phyloP scores from a whole-genome alignment of 164 flowering plant species.

The Stephania japonica region DNA sequence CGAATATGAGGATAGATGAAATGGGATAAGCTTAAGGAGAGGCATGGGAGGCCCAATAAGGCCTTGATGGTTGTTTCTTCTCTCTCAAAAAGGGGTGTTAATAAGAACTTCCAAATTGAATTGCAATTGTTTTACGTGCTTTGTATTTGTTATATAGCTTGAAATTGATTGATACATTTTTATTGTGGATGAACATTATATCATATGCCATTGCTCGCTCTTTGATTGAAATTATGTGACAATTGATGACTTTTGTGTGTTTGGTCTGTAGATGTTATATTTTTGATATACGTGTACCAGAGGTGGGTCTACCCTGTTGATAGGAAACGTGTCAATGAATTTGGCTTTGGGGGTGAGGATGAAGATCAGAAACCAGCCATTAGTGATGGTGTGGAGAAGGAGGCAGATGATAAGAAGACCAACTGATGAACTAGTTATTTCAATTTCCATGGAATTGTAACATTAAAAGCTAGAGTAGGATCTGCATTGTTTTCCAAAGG shows the following conservation, averaged over 20 bases:
- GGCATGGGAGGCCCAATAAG: too few species aligned
- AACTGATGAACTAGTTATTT: slow-evolving; percentile 23
- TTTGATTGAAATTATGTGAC: too few species aligned
- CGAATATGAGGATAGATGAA: too few species aligned
- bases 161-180: too few species aligned
- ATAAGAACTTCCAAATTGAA: too few species aligned
- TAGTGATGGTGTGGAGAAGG: slow-evolving; percentile 17
- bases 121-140: too few species aligned
- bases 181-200: too few species aligned
- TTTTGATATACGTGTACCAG: slow-evolving; percentile 81
- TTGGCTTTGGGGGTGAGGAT: slow-evolving; percentile 93
- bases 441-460: background rate
- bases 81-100: too few species aligned
- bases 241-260: background rate
- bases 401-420: slow-evolving; percentile 72
- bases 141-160: too few species aligned
- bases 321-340: slow-evolving; percentile 80
- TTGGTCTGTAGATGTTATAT: slow-evolving; percentile 72
- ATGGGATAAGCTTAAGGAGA: too few species aligned
- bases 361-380: slow-evolving; percentile 27
- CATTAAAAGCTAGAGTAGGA: slow-evolving; percentile 20
- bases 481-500: background rate
- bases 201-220: too few species aligned
- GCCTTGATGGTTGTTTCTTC: too few species aligned
- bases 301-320: slow-evolving; percentile 94